Base-by-base conservation (phyloP, 495 filamentous ascomycete species). In the Penicillium argentinense region DNA sequence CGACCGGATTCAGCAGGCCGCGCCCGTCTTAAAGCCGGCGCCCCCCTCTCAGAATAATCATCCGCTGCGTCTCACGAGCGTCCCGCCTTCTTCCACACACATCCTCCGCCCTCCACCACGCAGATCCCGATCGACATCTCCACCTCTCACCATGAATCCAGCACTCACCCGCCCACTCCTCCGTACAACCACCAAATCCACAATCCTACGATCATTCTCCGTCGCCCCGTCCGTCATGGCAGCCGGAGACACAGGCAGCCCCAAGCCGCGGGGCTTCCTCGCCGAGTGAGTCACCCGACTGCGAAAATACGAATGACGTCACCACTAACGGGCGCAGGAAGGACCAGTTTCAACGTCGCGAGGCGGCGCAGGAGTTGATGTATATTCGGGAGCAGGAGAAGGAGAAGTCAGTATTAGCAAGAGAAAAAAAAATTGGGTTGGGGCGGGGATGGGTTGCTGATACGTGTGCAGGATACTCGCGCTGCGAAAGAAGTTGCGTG, bases 261-360 rank as follows among this genome's bases (percentile, higher is more conserved):
- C 81, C 28, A 79, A 74, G 57, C 66, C 73, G 9, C 49, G 67
- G 17, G 73, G 70, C 26, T 59, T 60, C 38, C 60, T 71, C n/a
- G 63, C 69, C 17, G 62, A 67, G 71, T 76, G 66, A 27, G 65
- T 49, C 32, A 9, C 16, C 28, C 38, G 22, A 8, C 26, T n/a
- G 14, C 7, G 3, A 21, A 23, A 21, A 19, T 52, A 7, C n/a
- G 56, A n/a, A n/a, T 66, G 65, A 64, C 50, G 56, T 63, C 57
- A 56, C 40, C 22, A 30, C 54, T 24, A 23, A 38, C 12, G 24
- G 12, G 13, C 48, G 17, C 32, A 63, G 60, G 22, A 91, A 90
- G 45, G 92, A 96, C 59, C 80, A 86, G 46, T 96, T 95, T 76
- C 83, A 84, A 57, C 82, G 81, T 60, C 88, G 91, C 60, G 91